Evolutionary conservation across 2,329 filamentous ascomycete genomes (phyloP), one percentile per base, ranked within the genome.

Genomic region (Claviceps citrina): DNA sequence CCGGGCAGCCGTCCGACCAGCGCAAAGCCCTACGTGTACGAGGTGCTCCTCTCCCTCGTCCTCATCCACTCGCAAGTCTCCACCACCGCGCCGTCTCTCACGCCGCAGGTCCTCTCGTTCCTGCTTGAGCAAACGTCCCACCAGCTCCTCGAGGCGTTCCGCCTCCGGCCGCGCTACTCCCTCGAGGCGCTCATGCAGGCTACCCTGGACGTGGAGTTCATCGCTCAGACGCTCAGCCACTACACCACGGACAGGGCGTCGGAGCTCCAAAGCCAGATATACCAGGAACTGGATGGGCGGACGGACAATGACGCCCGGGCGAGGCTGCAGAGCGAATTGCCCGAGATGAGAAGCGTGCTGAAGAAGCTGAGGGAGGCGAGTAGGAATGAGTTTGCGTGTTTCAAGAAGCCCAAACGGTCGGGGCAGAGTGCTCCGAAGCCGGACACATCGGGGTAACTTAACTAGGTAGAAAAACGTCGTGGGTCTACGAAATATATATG

Each of bases 131-230:
- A 86, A 53, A 73, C 82, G 9, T 89, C 81, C 9, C 65, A 72
- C 5, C 78, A 86, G 45, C 76, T 96, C n/a, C 76, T 95, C 13
- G 73, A 80, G 22, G 79, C 84, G 0, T 94, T 96, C 67, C 66
- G 64, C 67, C 72, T 57, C 27, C 76, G 80, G 6, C 59, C 68
- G 4, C 67, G 67, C 16, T 96, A 91, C 61, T 72, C 77, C 1
- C 76, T 98, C 0, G 69, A 81, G 5, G 80, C 83, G 6, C 73
- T 98, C 38, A 93, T 96, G 79, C 93, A 98, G 62, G 93, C 93
- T 1, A 98, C 91, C 0, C 74, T 98, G 1, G 91, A 98, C 54
- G 87, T 95, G 1, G 91, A 98, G 60, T 96, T 98, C 55, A 79
- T 96, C 42, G 84, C 87, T 1, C 91, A 98, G 64, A 95, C 89